Evolutionary conservation across 306 rosid species (phyloP).

Genomic region (Gillenia trifoliata): DNA sequence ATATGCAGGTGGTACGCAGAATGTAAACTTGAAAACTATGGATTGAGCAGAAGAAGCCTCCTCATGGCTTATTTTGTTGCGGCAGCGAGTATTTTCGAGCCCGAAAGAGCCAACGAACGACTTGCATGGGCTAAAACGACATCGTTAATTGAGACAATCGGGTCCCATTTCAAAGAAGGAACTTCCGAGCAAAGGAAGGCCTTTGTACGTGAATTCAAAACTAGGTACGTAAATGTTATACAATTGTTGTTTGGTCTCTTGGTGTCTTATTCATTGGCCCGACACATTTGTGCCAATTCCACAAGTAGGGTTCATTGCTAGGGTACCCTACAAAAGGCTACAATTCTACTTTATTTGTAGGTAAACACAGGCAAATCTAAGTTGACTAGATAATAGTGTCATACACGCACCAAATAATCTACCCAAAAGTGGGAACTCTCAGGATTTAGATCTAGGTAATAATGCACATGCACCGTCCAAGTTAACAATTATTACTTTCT

Average conservation of each 20-base stretch:
- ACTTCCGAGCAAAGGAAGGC: conserved; percentile 26
- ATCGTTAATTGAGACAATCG: conserved; percentile 45
- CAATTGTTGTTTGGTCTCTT: background rate
- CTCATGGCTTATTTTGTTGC: conserved; percentile 69
- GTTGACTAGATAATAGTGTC: background rate
- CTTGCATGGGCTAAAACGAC: conserved; percentile 74
- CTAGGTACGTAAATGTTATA: conserved; percentile 16
- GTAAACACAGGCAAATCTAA: background rate
- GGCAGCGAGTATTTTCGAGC: conserved; percentile 64
- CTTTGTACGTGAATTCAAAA: conserved; percentile 42
- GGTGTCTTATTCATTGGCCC: background rate
- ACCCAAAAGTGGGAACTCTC: background rate
- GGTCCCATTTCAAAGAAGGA: conserved; percentile 34
- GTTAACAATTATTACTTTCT: background rate
- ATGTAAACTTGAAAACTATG: conserved; percentile 51
- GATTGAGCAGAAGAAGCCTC: conserved; percentile 52
- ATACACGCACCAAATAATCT: background rate
- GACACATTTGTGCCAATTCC: background rate
- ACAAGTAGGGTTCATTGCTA: background rate
- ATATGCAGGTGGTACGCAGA: conserved; percentile 73
- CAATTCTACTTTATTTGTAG: background rate
- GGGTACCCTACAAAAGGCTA: background rate
- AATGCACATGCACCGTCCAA: background rate
- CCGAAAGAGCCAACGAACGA: conserved; percentile 62
- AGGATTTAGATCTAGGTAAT: background rate